These are phyloP conservation scores for Excoecaria cochinchinensis DNA, from an alignment of 345 rosid genomes.

Conservation along the genomic window DNA sequence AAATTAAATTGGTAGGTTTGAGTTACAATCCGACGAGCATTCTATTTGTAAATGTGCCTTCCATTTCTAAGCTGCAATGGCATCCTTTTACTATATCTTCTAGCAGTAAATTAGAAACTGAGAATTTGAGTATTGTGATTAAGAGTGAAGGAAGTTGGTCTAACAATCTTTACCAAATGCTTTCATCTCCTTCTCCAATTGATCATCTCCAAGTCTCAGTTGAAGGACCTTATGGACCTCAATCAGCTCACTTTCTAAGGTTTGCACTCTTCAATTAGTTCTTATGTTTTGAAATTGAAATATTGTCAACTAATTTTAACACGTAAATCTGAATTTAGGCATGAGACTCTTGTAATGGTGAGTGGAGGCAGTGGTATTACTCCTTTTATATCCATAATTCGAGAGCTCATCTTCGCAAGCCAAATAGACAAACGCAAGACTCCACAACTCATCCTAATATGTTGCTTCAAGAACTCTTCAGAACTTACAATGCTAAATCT, in stretches of 20 bases:
- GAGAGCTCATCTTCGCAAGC: conserved; percentile 52
- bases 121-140: conserved; percentile 60
- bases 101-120: conserved; percentile 63
- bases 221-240: conserved; percentile 95
- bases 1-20: conserved; percentile 40
- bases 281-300: not conserved
- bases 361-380: conserved; percentile 94
- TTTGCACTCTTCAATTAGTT: not conserved
- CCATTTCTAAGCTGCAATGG: conserved; percentile 83
- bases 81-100: conserved; percentile 86
- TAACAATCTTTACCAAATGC: conserved; percentile 47
- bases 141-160: conserved; percentile 88
- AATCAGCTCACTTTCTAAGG: conserved; percentile 69
- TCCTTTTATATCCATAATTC: conserved; percentile 70
- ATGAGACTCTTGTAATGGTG: conserved; percentile 69
- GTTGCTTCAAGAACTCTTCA: conserved; percentile 54
- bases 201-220: conserved; percentile 56
- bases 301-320: not conserved
- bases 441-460: conserved; percentile 50
- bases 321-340: conserved; percentile 33
- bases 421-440: conserved; percentile 29
- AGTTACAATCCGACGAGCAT: conserved; percentile 65
- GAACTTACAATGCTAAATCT: conserved; percentile 70
- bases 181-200: conserved; percentile 57
- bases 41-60: conserved; percentile 67